These are phyloP conservation scores for Candida ortonii DNA, from an alignment of 805 yeast genomes.

Conservation along the genomic window DNA sequence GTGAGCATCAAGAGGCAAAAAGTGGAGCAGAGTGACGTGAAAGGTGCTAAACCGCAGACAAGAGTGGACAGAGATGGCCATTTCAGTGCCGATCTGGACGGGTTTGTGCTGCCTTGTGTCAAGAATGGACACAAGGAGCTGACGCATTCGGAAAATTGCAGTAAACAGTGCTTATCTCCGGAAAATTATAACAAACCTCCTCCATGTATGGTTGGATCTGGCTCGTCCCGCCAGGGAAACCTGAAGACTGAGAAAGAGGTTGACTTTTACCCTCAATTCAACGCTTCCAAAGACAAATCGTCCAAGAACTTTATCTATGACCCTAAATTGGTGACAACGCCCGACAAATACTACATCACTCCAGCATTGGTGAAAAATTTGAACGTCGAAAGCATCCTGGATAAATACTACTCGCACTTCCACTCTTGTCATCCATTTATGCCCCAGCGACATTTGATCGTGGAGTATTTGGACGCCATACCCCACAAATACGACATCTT, in stretches of 20 bases:
- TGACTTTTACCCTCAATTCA: constrained; percentile 32
- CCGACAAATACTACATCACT: constrained; percentile 28
- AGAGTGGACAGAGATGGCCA: not conserved
- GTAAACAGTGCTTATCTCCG: constrained; percentile 26
- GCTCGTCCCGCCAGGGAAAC: not conserved
- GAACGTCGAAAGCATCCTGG: constrained; percentile 26
- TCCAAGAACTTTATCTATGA: constrained; percentile 28
- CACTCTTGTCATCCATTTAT: constrained; percentile 47
- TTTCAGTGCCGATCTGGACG: constrained; percentile 12
- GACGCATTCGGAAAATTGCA: constrained; percentile 22
- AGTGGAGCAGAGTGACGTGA: constrained; percentile 4
- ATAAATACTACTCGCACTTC: constrained; percentile 36
- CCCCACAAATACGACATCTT: constrained; percentile 41
- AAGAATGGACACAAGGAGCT: constrained; percentile 22
- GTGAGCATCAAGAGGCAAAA: constrained; percentile 30
- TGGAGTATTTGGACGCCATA: constrained; percentile 32
- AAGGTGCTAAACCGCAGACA: not conserved
- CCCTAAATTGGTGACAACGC: constrained; percentile 15
- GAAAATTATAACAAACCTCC: constrained; percentile 29
- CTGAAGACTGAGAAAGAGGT: constrained; percentile 11
- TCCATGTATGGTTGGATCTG: constrained; percentile 26
- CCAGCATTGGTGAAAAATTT: constrained; percentile 28
- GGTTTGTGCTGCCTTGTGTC: constrained; percentile 31
- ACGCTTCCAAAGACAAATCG: constrained; percentile 27
- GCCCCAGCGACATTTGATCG: constrained; percentile 38